Percentiles rank a stretch among this genome's conserved stretches.
phyloP scores from a whole-genome alignment of 176 grass and related monocot species.

The Thalia dealbata region DNA sequence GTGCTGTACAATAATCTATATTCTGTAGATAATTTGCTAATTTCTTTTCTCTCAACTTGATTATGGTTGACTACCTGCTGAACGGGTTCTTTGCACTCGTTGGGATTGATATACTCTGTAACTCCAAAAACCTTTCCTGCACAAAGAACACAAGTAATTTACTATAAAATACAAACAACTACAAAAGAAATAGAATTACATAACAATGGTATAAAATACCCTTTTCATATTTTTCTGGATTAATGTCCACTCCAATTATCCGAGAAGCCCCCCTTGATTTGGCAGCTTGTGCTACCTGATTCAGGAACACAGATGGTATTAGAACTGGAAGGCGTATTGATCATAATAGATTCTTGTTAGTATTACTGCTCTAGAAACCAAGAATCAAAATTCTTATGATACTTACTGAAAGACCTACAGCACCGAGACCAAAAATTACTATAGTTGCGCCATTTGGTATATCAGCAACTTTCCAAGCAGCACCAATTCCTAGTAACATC shows the following conservation, averaged over 20 bases:
- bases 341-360: constrained; percentile 10
- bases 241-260: constrained; percentile 89
- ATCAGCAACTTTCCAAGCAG: constrained; percentile 87
- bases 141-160: constrained; percentile 33
- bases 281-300: constrained; percentile 89
- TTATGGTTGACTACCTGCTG: constrained; percentile 51
- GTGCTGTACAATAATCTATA: background rate
- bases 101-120: constrained; percentile 73
- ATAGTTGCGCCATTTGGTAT: constrained; percentile 66
- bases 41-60: background rate
- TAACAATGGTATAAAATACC: constrained; percentile 27
- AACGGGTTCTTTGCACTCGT: constrained; percentile 57
- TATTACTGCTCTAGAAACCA: background rate
- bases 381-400: background rate
- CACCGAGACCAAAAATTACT: constrained; percentile 94
- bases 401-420: constrained; percentile 91
- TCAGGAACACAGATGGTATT: background rate
- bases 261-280: constrained; percentile 64
- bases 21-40: background rate
- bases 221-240: constrained; percentile 72
- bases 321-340: constrained; percentile 1
- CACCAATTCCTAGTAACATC: constrained; percentile 53
- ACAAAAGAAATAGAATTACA: background rate
- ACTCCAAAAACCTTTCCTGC: constrained; percentile 80
- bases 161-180: background rate